Base-by-base conservation (phyloP, 768 basidiomycete species). In the Agaricus blazei region DNA sequence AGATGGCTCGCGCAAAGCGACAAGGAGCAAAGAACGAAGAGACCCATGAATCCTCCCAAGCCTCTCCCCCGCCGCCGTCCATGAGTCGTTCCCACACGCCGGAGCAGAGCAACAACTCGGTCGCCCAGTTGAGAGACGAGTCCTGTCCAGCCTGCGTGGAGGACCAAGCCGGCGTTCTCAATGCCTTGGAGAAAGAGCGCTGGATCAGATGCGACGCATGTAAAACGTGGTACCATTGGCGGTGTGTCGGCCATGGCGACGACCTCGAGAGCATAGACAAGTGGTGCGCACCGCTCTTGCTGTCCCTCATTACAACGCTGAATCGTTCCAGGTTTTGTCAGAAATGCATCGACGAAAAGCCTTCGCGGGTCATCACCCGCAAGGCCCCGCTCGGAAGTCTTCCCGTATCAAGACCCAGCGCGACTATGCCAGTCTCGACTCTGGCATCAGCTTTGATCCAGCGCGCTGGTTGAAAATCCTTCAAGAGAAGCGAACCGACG, bases 141-240 rank as follows among this genome's bases (percentile, higher is more conserved):
- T 52, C 46, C 9, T 62, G 60, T 47, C 60, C 60, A 15, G 48
- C 47, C 4, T 62, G 60, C 50, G 31, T 56, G 24, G 48, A 44
- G n/a, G 52, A 51, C 15, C 43, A 54, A 56, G 34, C 43, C 56
- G 28, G 37, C 46, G 36, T 27, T 24, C 58, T 55, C 29, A 59
- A 51, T 43, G 52, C 55, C 12, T 74, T 70, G 50, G 79, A 82
- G 58, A 85, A 86, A 66, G 88, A 90, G 59, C 82, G 74, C 62
- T 94, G 91, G 92, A 83, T 93, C 54, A 72, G 83, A 59, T 94
- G 92, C 66, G 90, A 92, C 63, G 78, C 79, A 23, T 91, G 88
- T 74, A 86, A 85, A 69, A 79, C 73, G 29, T 92, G 89, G 90
- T 92, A 83, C 66, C 89, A 92, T 64, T 93, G 89, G 88, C 74